These are phyloP conservation scores for Amanita phalloides DNA, from an alignment of 768 basidiomycete species.

Conservation along the genomic window DNA sequence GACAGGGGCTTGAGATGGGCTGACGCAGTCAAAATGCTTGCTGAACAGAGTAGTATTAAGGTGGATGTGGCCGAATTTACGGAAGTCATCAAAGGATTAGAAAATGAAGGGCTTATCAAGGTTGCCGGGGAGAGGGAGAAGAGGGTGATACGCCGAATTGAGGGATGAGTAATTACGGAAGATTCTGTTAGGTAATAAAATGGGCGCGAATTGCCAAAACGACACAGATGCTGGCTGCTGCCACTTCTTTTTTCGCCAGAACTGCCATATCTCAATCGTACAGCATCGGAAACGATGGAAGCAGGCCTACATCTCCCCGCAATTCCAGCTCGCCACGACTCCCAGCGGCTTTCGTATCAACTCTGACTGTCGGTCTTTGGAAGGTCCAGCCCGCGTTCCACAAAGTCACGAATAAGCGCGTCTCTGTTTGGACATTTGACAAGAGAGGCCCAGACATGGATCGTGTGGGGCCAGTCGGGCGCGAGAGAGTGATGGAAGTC, in stretches of 20 bases:
- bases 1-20: slow-evolving; percentile 69
- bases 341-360: slow-evolving; percentile 32
- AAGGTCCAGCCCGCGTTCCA: slow-evolving; percentile 78
- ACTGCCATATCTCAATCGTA: slow-evolving; percentile 78
- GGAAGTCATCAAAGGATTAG: slow-evolving; percentile 65
- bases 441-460: slow-evolving; percentile 72
- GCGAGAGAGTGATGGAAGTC: slow-evolving; percentile 71
- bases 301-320: slow-evolving; percentile 40
- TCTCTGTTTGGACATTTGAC: slow-evolving; percentile 89
- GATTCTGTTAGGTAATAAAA: background rate
- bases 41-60: slow-evolving; percentile 75
- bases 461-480: slow-evolving; percentile 47
- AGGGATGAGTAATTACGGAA: slow-evolving; percentile 16
- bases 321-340: slow-evolving; percentile 18
- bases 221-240: slow-evolving; percentile 60
- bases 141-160: slow-evolving; percentile 67
- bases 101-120: slow-evolving; percentile 81
- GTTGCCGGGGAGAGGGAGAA: slow-evolving; percentile 82
- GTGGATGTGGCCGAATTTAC: slow-evolving; percentile 75
- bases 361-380: slow-evolving; percentile 80
- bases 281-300: slow-evolving; percentile 33
- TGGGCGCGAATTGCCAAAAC: too few species aligned
- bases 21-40: slow-evolving; percentile 70
- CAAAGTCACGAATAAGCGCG: slow-evolving; percentile 83
- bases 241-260: slow-evolving; percentile 73